phyloP scores from a whole-genome alignment of 2,329 filamentous ascomycete genomes.

The Aspergillus sp. region DNA sequence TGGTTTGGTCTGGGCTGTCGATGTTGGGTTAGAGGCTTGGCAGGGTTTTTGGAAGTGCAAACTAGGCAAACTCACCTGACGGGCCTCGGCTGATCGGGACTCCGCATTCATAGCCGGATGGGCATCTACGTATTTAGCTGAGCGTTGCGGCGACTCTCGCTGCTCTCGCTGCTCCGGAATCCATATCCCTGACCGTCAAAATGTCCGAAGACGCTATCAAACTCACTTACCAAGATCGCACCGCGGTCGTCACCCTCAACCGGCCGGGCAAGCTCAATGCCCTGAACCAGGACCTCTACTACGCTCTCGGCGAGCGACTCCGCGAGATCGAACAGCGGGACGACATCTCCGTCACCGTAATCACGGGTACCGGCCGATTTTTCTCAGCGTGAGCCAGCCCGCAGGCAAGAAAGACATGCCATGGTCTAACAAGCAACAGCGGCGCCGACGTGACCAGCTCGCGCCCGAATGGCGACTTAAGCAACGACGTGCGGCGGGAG shows the following conservation, averaged over 20 bases:
- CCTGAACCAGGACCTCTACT: conserved; percentile 63
- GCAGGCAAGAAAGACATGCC: too few relatives aligned
- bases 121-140: neutral
- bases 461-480: conserved; percentile 33
- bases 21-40: too few relatives aligned
- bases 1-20: too few relatives aligned
- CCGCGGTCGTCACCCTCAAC: conserved; percentile 80
- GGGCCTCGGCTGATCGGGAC: too few relatives aligned
- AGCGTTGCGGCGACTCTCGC: conserved; percentile 1
- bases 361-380: conserved; percentile 68
- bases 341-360: conserved; percentile 73
- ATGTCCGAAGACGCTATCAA: conserved; percentile 42
- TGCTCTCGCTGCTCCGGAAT: too few relatives aligned
- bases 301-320: conserved; percentile 61
- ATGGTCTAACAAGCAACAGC: too few relatives aligned
- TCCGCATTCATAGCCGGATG: too few relatives aligned
- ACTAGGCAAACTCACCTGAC: too few relatives aligned
- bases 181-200: neutral
- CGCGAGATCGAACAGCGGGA: conserved; percentile 68
- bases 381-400: conserved; percentile 81
- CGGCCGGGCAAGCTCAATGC: conserved; percentile 83
- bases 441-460: conserved; percentile 66
- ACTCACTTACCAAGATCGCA: conserved; percentile 55
- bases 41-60: too few relatives aligned
- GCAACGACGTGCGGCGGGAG: conserved; percentile 41